phyloP scores from a whole-genome alignment of 768 basidiomycete genomes.

The Russula vinacea region DNA sequence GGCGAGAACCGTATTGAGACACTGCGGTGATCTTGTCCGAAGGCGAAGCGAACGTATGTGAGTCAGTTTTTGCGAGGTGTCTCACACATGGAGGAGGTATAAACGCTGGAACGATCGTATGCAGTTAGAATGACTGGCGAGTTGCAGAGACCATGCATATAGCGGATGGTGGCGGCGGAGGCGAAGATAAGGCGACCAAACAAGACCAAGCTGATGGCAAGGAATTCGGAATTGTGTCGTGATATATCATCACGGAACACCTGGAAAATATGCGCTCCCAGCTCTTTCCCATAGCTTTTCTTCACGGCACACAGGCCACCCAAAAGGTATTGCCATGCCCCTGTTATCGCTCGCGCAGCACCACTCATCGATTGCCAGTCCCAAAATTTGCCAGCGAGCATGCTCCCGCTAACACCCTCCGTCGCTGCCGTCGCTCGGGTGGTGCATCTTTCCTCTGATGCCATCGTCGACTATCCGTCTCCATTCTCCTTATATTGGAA shows the following conservation, averaged over 20 bases:
- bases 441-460: slow-evolving; percentile 67
- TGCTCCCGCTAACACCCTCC: slow-evolving; percentile 30
- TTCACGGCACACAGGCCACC: neutral
- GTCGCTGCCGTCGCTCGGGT: slow-evolving; percentile 56
- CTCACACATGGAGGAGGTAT: too few species aligned
- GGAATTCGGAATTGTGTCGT: slow-evolving; percentile 11
- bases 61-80: too few species aligned
- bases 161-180: too few species aligned
- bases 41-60: too few species aligned
- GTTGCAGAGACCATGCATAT: too few species aligned
- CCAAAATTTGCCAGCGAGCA: neutral
- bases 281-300: neutral
- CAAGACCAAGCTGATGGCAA: slow-evolving; percentile 10
- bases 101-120: too few species aligned
- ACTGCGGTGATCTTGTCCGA: neutral
- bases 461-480: slow-evolving; percentile 53
- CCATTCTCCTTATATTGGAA: slow-evolving; percentile 43
- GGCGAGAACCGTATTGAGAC: neutral
- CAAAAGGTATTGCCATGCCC: neutral
- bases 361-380: neutral
- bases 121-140: too few species aligned
- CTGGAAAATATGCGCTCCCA: neutral
- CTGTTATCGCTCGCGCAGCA: neutral
- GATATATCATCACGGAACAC: slow-evolving; percentile 6
- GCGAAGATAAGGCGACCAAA: neutral